These are phyloP conservation scores for Lactarius akahatsu DNA, from an alignment of 768 basidiomycete species.

Conservation along the genomic window DNA sequence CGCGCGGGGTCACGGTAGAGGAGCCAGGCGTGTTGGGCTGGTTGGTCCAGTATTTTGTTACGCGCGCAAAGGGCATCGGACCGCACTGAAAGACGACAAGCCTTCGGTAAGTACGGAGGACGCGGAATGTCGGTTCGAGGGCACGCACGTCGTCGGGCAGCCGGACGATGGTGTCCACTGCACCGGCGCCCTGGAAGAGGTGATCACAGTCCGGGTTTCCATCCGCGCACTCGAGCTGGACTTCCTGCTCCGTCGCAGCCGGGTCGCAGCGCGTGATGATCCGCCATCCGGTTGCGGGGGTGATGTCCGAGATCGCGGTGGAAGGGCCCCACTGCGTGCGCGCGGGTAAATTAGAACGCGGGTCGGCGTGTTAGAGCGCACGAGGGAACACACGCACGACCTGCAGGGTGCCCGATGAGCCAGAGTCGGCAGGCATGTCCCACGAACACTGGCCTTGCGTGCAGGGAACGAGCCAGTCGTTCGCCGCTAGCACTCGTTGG, in stretches of 20 bases:
- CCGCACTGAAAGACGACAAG: conserved; percentile 8
- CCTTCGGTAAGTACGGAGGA: neutral
- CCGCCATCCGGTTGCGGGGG: conserved; percentile 6
- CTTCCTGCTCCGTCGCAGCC: neutral
- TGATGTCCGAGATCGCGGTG: conserved; percentile 24
- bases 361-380: neutral
- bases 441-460: conserved; percentile 17
- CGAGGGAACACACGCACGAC: conserved; percentile 16
- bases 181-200: conserved; percentile 24
- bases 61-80: conserved; percentile 13
- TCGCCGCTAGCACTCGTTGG: conserved; percentile 6
- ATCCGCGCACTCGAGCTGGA: conserved; percentile 14
- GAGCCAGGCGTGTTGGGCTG: neutral
- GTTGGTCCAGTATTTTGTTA: neutral
- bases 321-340: conserved; percentile 16
- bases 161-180: conserved; percentile 29
- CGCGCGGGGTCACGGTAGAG: neutral
- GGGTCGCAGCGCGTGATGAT: conserved; percentile 18
- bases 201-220: conserved; percentile 23
- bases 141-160: conserved; percentile 23
- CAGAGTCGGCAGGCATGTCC: conserved; percentile 8
- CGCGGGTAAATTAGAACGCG: neutral
- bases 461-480: conserved; percentile 24
- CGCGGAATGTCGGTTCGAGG: neutral
- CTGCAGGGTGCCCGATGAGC: conserved; percentile 6